Base-by-base conservation (phyloP, 2,329 filamentous ascomycete species). In the Stagonosporopsis cucurbitacearum region DNA sequence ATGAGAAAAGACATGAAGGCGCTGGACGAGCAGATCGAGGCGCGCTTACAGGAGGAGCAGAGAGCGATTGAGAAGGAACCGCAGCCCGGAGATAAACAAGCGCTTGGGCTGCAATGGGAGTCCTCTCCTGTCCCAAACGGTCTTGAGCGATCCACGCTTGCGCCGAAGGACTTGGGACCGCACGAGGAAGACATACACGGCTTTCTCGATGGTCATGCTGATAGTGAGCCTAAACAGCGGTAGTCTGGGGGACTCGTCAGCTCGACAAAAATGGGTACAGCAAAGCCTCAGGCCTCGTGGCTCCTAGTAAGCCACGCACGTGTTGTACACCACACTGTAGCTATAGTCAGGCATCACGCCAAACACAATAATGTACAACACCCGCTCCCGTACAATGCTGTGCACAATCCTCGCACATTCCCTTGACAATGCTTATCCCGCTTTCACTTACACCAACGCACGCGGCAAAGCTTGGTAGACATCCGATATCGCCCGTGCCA, bases 111-210 rank as follows among this genome's bases (percentile, higher is more conserved):
- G 13, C 39, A 39, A 8, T 32, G 17, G 25, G 20, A 8, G 12
- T 17, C 46, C 9, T 22, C 35, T 11, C 13, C 19, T 13, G 11
- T 23, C 9, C 47, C 33, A 32, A 42, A n/a, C 6, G 47, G 17
- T 4, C 39, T 39, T 12, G 39, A 50, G 47, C 47, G 28, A 32
- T 13, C 5, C 20, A 9, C 4, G 6, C n/a, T 25, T 40, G 35
- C 35, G 37, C 17, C 6, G 30, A 20, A 19, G 6, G 46, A 45
- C 35, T 12, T 45, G 13, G 46, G 41, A 12, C 33, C 46, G 28
- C 25, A 23, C 13, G 56, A 62, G 32, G 55, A 65, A 12, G 55
- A 65, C 13, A 56, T 64, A 17, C 57, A 64, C 47, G 47, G 44
- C 13, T 65, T 65, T 17, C 52, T 64, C 32, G 25, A 30, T n/a